Evolutionary conservation across 2,329 filamentous ascomycete species (phyloP), one percentile per base, ranked within the genome.

Genomic region (Fusarium neocosmosporiellum): DNA sequence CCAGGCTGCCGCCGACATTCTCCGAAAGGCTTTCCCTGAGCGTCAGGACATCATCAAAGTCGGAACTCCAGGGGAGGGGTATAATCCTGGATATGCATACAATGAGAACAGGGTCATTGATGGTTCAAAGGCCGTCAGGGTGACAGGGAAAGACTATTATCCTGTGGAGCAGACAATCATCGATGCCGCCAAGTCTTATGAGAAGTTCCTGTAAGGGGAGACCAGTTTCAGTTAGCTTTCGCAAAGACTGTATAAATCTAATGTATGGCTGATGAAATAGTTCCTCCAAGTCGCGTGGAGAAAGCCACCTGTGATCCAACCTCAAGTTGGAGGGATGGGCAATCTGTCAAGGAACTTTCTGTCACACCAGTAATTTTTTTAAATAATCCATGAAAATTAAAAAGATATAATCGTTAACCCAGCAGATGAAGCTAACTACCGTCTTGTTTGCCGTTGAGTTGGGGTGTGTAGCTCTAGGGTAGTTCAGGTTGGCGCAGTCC

Each of bases 1-100:
- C 1, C 75, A 77, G 29, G 74, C 69, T 2, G 75, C 74, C 10
- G 75, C 75, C 1, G 74, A 77, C 41, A 48, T 77, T 9, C 75
- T 77, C n/a, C 75, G 75, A 1, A 61, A 74, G 29, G 72, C 72
- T 14, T 77, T 69, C 36, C 75, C 74, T 6, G 48, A 68, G 6
- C 71, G 73, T 16, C 43, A 63, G 18, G 67, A 73, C 31, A 65
- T 64, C 33, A 77, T 77, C 59, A 75, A 77, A 50, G 48, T 20
- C 16, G 75, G 75, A 4, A 65, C 50, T 10, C 74, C 74, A 16
- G 75, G 72, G 1, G 61, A 72, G 22, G 75, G 72, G 13, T 77
- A 77, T 20, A 34, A 41, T 14, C 39, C 72, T 2, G 66, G 58
- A 5, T 77, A 71, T 29, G 20, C 24, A 5, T 75, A 63, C 58